These are phyloP conservation scores for Malus hybrid DNA, from an alignment of 331 rosid genomes.

Conservation along the genomic window DNA sequence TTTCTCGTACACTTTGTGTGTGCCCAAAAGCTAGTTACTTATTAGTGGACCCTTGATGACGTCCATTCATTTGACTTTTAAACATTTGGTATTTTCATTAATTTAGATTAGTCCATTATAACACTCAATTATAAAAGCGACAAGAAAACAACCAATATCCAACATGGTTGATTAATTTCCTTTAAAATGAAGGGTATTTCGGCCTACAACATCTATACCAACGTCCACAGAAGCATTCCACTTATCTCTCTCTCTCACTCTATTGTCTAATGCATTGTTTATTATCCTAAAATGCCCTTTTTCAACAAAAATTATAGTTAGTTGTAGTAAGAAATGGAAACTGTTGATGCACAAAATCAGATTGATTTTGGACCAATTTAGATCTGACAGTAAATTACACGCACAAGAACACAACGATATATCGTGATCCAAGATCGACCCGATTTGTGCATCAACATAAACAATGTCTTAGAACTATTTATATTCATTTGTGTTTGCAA, in stretches of 20 bases:
- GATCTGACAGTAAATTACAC: too few relatives aligned
- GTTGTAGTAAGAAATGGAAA: too few relatives aligned
- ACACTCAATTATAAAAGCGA: background rate
- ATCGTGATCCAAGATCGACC: too few relatives aligned
- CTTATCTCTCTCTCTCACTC: background rate
- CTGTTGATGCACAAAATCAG: background rate
- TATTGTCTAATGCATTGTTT: background rate
- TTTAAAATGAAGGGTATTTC: background rate
- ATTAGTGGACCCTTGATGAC: background rate
- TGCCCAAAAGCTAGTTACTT: too few relatives aligned
- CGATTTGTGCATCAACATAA: too few relatives aligned
- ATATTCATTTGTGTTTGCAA: too few relatives aligned
- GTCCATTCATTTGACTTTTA: background rate
- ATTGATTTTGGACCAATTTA: too few relatives aligned
- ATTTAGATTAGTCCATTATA: too few relatives aligned
- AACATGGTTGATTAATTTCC: background rate
- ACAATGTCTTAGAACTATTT: too few relatives aligned
- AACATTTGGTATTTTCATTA: background rate
- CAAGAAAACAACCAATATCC: background rate
- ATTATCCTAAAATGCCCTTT: background rate
- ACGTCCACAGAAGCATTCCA: background rate
- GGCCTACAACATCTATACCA: background rate
- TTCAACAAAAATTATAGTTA: too few relatives aligned
- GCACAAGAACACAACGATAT: background rate
- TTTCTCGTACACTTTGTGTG: too few relatives aligned